A percentile compares a stretch with the other conserved stretches of the same genome.
Evolutionary conservation across 768 basidiomycete species (phyloP).

Genomic region (Artomyces pyxidatus): DNA sequence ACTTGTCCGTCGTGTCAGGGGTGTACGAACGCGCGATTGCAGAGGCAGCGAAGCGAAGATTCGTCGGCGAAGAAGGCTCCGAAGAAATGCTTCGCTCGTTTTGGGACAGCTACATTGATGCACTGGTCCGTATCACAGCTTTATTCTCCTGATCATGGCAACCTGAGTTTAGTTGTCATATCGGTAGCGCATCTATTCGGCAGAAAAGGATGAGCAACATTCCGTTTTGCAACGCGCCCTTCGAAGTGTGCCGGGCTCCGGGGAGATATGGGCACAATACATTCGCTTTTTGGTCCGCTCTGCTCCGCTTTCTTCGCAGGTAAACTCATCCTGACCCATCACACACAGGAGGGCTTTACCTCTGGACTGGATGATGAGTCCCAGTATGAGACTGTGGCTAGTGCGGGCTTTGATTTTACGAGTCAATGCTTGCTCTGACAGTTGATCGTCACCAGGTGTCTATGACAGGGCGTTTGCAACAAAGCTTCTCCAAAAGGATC

Average conservation of each 20-base stretch:
- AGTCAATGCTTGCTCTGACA: neutral
- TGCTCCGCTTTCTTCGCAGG: neutral
- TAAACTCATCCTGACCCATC: neutral
- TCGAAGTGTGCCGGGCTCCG: conserved; percentile 67
- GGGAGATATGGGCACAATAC: conserved; percentile 74
- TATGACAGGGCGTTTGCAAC: conserved; percentile 12
- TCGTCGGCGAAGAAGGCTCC: conserved; percentile 43
- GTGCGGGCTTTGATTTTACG: no score
- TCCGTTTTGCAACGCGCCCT: conserved; percentile 47
- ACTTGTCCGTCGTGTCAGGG: conserved; percentile 44
- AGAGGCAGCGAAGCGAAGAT: conserved; percentile 56
- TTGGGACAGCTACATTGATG: conserved; percentile 70
- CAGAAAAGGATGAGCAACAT: conserved; percentile 33
- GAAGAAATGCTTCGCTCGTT: conserved; percentile 55
- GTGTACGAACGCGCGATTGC: conserved; percentile 72
- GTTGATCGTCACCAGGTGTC: neutral
- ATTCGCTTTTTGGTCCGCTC: conserved; percentile 57
- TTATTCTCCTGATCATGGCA: neutral
- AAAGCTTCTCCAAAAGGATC: conserved; percentile 11
- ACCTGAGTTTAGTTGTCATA: conserved; percentile 3
- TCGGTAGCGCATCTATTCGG: conserved; percentile 39
- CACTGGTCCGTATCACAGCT: conserved; percentile 39
- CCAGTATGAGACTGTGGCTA: no score
- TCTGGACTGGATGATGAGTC: no score
- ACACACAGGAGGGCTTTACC: neutral